Evolutionary conservation across 2,329 filamentous ascomycete species (phyloP).

Genomic region (Apiospora saccharicola): DNA sequence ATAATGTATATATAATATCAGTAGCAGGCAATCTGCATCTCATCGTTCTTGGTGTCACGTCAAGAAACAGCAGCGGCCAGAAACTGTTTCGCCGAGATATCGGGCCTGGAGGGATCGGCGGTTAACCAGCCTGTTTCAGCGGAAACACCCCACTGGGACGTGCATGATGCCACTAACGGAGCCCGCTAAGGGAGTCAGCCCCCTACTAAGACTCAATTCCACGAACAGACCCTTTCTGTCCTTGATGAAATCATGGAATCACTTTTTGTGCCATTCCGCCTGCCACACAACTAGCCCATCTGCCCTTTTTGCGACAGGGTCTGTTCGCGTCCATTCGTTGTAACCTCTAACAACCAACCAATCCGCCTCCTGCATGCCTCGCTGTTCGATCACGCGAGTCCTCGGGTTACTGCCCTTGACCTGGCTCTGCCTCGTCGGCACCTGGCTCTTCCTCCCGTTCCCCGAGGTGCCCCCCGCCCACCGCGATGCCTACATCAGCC

Average conservation of each 20-base stretch:
- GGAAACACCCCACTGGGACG: background rate
- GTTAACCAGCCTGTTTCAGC: background rate
- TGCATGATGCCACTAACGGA: background rate
- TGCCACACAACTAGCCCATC: background rate
- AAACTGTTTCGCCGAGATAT: background rate
- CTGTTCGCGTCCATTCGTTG: slow-evolving; percentile 23
- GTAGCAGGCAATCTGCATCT: too few relatives aligned
- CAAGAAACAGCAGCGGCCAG: too few relatives aligned
- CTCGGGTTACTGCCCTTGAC: slow-evolving; percentile 29
- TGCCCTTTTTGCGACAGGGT: background rate
- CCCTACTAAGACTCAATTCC: slow-evolving; percentile 17
- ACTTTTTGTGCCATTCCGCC: background rate
- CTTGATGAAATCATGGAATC: background rate
- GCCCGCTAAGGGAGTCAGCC: background rate
- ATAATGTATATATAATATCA: too few relatives aligned
- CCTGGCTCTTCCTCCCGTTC: slow-evolving; percentile 29
- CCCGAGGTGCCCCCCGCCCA: slow-evolving; percentile 18
- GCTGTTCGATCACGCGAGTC: slow-evolving; percentile 27
- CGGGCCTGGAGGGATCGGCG: background rate
- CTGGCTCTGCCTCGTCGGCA: slow-evolving; percentile 29
- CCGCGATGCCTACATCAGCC: slow-evolving; percentile 24
- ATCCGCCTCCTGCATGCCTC: slow-evolving; percentile 26
- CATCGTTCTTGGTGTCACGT: too few relatives aligned
- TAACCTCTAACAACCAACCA: background rate
- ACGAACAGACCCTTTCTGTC: background rate